Conservation (phyloP, 1,284 basidiomycete species). For the Bondarzewia mesenterica region DNA sequence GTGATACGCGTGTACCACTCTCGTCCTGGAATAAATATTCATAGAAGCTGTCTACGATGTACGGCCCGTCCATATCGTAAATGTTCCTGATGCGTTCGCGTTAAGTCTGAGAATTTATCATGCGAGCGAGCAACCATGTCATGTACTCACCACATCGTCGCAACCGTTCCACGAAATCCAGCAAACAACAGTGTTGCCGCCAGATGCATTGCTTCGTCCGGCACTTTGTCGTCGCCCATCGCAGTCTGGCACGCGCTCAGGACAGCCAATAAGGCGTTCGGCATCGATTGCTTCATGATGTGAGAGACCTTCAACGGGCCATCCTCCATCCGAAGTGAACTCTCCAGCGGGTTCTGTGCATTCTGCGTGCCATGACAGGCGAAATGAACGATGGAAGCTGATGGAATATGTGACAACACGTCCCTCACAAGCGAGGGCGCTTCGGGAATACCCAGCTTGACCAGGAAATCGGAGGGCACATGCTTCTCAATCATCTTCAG, state of each 20-base stretch:
- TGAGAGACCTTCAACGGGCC: not conserved
- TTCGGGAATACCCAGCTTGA: not conserved
- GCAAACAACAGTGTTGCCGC: not conserved
- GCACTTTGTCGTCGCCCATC: not conserved
- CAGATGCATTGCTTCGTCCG: not conserved
- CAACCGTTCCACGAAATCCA: not conserved
- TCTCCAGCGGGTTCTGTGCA: not conserved
- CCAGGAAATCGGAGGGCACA: not conserved
- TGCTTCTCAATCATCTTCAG: not conserved
- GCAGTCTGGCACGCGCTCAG: conserved; percentile 1
- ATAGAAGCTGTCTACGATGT: too few species aligned
- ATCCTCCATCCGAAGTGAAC: not conserved
- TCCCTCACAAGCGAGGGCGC: not conserved
- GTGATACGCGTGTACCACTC: too few species aligned
- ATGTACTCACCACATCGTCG: not conserved
- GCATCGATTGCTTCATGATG: not conserved
- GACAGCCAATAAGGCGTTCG: not conserved
- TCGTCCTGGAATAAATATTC: too few species aligned
- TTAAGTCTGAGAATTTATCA: too few species aligned
- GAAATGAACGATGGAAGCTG: not conserved
- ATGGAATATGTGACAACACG: not conserved
- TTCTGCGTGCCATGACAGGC: not conserved
- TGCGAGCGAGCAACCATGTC: too few species aligned
- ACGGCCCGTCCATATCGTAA: too few species aligned
- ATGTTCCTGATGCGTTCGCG: too few species aligned